Conservation (phyloP, 1,284 basidiomycete species). For the Phylloporus gajari region DNA sequence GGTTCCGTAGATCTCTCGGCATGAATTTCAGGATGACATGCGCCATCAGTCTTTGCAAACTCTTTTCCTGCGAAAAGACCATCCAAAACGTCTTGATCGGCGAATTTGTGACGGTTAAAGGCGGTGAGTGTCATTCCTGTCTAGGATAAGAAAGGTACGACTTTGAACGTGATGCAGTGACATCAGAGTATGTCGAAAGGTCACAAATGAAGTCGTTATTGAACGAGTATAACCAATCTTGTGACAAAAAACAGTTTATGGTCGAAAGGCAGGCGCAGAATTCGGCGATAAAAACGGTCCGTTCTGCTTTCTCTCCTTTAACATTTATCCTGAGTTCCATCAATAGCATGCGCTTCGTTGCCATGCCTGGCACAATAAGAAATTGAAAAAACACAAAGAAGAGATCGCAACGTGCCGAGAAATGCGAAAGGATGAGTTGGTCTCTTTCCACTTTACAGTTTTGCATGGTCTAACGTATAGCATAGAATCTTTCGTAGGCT, state of each 20-base stretch:
- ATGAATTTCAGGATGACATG: neutral
- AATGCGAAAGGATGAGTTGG: conserved; percentile 10
- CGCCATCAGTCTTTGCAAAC: conserved; percentile 1
- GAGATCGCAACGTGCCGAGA: neutral
- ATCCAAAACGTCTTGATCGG: neutral
- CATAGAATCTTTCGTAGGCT: conserved; percentile 23
- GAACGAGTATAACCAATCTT: conserved; percentile 11
- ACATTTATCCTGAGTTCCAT: neutral
- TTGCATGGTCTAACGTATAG: neutral
- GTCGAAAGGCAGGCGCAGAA: neutral
- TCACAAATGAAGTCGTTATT: conserved; percentile 20
- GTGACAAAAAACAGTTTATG: conserved; percentile 11
- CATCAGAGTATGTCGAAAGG: conserved; percentile 9
- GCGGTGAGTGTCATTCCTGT: neutral
- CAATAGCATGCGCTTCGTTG: conserved; percentile 21
- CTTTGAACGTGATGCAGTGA: neutral
- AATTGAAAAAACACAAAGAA: neutral
- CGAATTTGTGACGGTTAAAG: neutral
- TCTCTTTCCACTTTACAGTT: neutral
- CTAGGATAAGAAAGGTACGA: neutral
- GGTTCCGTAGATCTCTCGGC: neutral
- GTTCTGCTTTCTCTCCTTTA: neutral
- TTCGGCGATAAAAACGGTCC: neutral
- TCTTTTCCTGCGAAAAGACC: neutral
- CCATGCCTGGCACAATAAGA: conserved; percentile 10